A percentile compares a stretch with the other conserved stretches of the same genome.
Evolutionary conservation across 495 filamentous ascomycete genomes (phyloP).

Genomic region (Penicillium tannophilum): DNA sequence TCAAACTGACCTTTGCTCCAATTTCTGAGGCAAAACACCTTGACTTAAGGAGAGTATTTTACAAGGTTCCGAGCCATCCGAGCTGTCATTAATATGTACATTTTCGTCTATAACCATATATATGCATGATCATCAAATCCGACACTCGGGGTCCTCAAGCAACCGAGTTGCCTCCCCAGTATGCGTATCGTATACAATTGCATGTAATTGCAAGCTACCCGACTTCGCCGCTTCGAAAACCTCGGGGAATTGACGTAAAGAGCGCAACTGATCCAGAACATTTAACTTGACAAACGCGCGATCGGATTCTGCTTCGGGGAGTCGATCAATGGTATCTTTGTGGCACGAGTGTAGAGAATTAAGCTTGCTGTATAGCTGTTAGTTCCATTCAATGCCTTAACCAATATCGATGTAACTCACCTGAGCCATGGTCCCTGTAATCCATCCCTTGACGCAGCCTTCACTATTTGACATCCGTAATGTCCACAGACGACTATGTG

Average conservation of each 20-base stretch:
- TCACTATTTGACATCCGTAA: slow-evolving; percentile 45
- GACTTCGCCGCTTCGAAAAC: slow-evolving; percentile 17
- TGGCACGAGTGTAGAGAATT: slow-evolving; percentile 17
- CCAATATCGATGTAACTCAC: slow-evolving; percentile 7
- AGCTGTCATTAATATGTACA: slow-evolving; percentile 1
- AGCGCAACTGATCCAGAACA: slow-evolving; percentile 25
- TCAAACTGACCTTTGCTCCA: not conserved
- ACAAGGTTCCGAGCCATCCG: not conserved
- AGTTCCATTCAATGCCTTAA: not conserved
- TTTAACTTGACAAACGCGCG: slow-evolving; percentile 28
- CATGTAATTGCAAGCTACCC: slow-evolving; percentile 22
- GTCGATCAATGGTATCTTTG: slow-evolving; percentile 17
- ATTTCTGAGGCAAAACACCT: no score
- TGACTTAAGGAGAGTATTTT: not conserved
- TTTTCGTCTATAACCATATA: not conserved
- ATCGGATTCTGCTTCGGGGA: slow-evolving; percentile 17
- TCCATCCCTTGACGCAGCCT: slow-evolving; percentile 22
- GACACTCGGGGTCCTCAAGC: slow-evolving; percentile 4
- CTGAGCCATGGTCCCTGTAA: slow-evolving; percentile 26
- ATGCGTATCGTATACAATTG: slow-evolving; percentile 25
- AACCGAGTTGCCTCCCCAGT: slow-evolving; percentile 10
- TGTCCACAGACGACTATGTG: slow-evolving; percentile 50
- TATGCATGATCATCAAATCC: not conserved
- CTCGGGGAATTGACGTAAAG: slow-evolving; percentile 19
- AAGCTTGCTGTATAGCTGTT: slow-evolving; percentile 17